Evolutionary conservation across 2,329 filamentous ascomycete species (phyloP).

Genomic region (Aspergillus eucalypticola): DNA sequence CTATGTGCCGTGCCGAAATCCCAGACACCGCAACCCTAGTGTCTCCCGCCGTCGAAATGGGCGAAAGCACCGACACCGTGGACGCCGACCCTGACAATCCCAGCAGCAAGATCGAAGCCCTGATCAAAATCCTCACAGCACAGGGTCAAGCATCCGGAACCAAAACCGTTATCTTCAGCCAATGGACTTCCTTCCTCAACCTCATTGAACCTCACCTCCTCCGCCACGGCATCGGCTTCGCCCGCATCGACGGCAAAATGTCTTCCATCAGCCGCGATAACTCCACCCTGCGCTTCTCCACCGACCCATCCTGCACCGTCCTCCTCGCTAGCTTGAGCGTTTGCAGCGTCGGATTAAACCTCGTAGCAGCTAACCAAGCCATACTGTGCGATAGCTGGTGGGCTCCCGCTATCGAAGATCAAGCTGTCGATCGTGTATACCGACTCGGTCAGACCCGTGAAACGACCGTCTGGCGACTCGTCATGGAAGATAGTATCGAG

Average conservation of each 20-base stretch:
- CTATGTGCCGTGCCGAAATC: conserved; percentile 75
- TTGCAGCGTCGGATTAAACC: conserved; percentile 81
- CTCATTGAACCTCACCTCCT: conserved; percentile 70
- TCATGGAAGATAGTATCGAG: conserved; percentile 79
- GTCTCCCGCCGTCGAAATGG: conserved; percentile 62
- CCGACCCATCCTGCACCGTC: conserved; percentile 67
- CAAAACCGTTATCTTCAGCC: conserved; percentile 80
- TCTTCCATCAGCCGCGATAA: conserved; percentile 67
- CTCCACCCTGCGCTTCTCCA: conserved; percentile 67
- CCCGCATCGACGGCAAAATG: conserved; percentile 82
- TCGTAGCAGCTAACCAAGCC: conserved; percentile 83
- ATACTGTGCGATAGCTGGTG: conserved; percentile 86
- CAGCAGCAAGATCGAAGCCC: conserved; percentile 79
- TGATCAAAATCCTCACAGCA: conserved; percentile 73
- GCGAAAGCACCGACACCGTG: conserved; percentile 49
- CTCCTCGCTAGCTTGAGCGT: conserved; percentile 81
- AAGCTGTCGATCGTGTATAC: conserved; percentile 86
- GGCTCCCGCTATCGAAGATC: conserved; percentile 89
- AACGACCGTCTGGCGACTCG: conserved; percentile 76
- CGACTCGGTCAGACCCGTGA: conserved; percentile 77
- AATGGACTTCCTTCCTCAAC: conserved; percentile 78
- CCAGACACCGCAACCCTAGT: conserved; percentile 63
- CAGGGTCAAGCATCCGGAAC: conserved; percentile 64
- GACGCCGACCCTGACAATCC: conserved; percentile 64
- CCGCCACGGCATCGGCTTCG: conserved; percentile 61